These are phyloP conservation scores for Chloropicon primus DNA, from an alignment of 139 green algal genomes.

Conservation along the genomic window DNA sequence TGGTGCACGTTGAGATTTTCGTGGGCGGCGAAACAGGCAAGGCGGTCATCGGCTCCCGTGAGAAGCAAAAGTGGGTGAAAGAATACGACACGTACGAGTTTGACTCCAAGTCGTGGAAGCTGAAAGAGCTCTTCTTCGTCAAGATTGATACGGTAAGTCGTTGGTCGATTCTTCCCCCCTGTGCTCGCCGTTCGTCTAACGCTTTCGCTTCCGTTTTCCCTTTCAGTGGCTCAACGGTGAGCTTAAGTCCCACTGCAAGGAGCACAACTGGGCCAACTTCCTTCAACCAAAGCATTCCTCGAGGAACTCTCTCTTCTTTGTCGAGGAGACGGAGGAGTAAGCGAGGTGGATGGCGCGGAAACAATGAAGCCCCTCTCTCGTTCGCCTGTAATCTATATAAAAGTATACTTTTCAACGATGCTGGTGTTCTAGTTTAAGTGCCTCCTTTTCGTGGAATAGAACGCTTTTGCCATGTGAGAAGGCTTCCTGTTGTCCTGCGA, in stretches of 20 bases:
- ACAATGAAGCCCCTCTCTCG: too few species aligned
- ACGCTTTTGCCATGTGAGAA: background rate
- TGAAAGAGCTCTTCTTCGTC: slow-evolving; percentile 19
- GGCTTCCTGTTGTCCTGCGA: background rate
- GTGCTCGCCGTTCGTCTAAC: too few species aligned
- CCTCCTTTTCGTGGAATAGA: background rate
- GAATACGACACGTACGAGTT: slow-evolving; percentile 25
- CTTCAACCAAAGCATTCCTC: background rate
- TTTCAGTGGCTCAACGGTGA: background rate
- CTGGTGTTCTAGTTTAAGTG: too few species aligned
- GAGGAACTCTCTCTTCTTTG: background rate
- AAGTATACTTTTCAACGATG: too few species aligned
- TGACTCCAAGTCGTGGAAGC: slow-evolving; percentile 15
- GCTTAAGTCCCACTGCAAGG: background rate
- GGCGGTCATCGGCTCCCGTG: slow-evolving; percentile 22
- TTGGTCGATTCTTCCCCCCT: too few species aligned
- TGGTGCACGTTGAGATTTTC: slow-evolving; percentile 32
- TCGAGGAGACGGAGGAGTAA: background rate
- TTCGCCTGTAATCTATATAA: too few species aligned
- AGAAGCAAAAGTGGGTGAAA: slow-evolving; percentile 31
- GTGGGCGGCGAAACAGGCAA: slow-evolving; percentile 21
- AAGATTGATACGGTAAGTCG: slow-evolving; percentile 29
- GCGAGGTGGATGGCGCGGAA: background rate
- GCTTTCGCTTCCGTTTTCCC: too few species aligned
- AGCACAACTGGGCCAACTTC: background rate